Percentiles rank a stretch among this genome's conserved stretches.
phyloP scores from a whole-genome alignment of 352 stramenopile genomes.

The Elongisporangium anandrum region DNA sequence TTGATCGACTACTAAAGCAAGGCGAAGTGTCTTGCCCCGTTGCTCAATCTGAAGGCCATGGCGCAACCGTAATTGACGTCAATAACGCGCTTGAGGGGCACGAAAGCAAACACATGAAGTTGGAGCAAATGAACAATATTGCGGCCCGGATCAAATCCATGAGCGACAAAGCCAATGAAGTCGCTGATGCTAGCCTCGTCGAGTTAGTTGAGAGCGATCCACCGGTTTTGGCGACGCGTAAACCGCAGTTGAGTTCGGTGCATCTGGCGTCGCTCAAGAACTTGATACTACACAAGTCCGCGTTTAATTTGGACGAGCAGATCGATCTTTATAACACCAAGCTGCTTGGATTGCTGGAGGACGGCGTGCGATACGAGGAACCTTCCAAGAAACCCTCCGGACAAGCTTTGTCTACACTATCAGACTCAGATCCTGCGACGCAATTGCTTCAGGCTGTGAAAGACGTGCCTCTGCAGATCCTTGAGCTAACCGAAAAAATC shows the following conservation, averaged over 20 bases:
- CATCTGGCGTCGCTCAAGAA: background rate
- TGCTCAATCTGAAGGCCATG: too few species aligned
- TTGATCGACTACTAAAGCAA: conserved; percentile 13
- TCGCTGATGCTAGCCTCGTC: too few species aligned
- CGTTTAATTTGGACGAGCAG: background rate
- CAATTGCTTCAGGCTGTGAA: background rate
- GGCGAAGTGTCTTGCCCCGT: background rate
- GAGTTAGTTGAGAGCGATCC: too few species aligned
- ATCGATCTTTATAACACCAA: background rate
- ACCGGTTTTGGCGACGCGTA: too few species aligned
- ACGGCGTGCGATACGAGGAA: conserved; percentile 49
- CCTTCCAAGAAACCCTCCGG: conserved; percentile 21
- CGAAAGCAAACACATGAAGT: too few species aligned
- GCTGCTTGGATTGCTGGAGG: conserved; percentile 26
- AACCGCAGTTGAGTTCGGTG: background rate
- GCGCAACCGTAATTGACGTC: too few species aligned
- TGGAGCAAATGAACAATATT: too few species aligned
- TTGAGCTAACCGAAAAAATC: conserved; percentile 30
- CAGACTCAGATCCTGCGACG: background rate
- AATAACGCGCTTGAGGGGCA: too few species aligned
- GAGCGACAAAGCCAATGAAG: too few species aligned
- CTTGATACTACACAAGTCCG: background rate
- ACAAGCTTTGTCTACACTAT: background rate
- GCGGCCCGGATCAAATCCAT: too few species aligned
- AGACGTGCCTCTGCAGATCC: conserved; percentile 7